Evolutionary conservation across 2,329 filamentous ascomycete genomes (phyloP).

Genomic region (Apiospora hydei): DNA sequence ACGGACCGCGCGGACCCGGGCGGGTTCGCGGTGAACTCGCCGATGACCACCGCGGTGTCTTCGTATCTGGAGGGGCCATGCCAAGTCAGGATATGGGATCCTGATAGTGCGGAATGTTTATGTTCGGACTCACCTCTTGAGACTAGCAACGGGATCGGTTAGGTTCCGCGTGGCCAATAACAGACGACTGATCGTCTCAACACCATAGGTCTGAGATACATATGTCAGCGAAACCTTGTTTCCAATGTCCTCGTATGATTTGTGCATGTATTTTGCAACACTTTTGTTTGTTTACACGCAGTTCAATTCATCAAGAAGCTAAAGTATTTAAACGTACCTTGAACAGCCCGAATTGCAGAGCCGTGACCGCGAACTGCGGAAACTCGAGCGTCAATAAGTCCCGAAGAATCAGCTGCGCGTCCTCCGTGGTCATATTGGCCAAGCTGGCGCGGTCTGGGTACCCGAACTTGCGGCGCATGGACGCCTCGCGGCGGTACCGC

Average conservation of each 20-base stretch:
- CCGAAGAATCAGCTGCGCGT: constrained; percentile 41
- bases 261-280: background rate
- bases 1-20: constrained; percentile 46
- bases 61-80: constrained; percentile 36
- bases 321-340: constrained; percentile 34
- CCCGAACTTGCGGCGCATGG: constrained; percentile 34
- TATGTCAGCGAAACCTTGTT: background rate
- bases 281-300: too few species aligned
- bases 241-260: background rate
- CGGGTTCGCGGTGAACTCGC: constrained; percentile 43
- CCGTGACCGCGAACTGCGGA: constrained; percentile 36
- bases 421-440: constrained; percentile 40
- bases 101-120: background rate
- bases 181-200: constrained; percentile 41
- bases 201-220: constrained; percentile 40
- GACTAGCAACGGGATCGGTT: constrained; percentile 40
- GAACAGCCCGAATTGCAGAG: constrained; percentile 42
- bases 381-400: constrained; percentile 38
- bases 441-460: constrained; percentile 37
- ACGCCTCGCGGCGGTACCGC: constrained; percentile 39
- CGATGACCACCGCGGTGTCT: constrained; percentile 42
- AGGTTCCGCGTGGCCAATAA: constrained; percentile 42
- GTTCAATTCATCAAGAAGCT: too few species aligned
- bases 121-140: constrained; percentile 38
- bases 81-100: too few species aligned